Base-by-base conservation (phyloP, 805 yeast genomes). In the Ogataea methylovora region DNA sequence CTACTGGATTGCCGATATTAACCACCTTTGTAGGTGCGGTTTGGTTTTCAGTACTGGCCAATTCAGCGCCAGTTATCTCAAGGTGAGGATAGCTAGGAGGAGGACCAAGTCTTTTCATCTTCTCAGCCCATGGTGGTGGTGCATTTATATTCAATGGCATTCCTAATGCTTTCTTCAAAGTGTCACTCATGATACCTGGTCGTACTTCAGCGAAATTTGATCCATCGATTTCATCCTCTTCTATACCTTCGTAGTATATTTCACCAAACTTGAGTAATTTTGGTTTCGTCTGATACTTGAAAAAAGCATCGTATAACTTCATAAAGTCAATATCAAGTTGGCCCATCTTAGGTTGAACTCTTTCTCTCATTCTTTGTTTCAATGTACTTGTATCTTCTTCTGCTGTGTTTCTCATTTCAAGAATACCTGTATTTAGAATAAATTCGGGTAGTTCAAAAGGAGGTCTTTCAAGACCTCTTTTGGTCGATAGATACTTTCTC, bases 261-360 rank as follows among this genome's bases (percentile, higher is more conserved):
- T 85, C 90, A 11, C 97, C 97, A 57, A 66, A 79, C 2, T 63
- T 67, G 16, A 73, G 67, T 32, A 90, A 46, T 28, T 67, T 63
- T 0, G 97, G 97, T 45, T 76, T 79, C 0, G 78, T 65, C 48
- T 90, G 95, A 47, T 71, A 62, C 51, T 79, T 80, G 68, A 86
- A 88, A 49, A 90, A 88, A 0, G 96, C 95, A 53, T 84, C 84
- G 51, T 85, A 78, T 15, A 90, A 57, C 42, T 76, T 82, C 41
- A 73, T 79, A 52, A 82, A 88, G 56, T 90, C 97, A 17, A 92
- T 71, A 52, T 90, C 97, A 16, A 90, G 55, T 34, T 77, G 67
- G 1, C 94, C 94, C 76, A 86, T 66, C 52, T 84, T 85, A 0
- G 96, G 96, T 54, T 85, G 96, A 0, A 87, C 94, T 33, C 83